These are phyloP conservation scores for Apophysomyces elegans DNA, from an alignment of 371 early-diverging fungal genomes.

Conservation along the genomic window DNA sequence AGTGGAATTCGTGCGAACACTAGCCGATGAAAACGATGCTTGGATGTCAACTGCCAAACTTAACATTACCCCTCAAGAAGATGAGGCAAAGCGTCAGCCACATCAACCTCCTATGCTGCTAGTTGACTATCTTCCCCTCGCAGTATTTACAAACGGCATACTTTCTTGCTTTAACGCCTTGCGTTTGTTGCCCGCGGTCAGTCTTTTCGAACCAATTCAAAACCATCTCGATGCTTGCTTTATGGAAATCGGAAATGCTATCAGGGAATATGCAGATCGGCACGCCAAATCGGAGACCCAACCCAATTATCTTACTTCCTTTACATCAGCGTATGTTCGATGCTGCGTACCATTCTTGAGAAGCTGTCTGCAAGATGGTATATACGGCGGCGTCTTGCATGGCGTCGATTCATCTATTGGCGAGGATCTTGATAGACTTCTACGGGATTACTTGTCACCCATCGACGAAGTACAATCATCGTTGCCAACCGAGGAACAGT, in stretches of 20 bases:
- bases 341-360: constrained; percentile 52
- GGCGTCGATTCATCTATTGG: constrained; percentile 15
- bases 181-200: constrained; percentile 64
- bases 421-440: constrained; percentile 29
- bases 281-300: constrained; percentile 26
- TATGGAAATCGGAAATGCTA: constrained; percentile 39
- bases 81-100: constrained; percentile 17
- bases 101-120: constrained; percentile 60
- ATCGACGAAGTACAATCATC: constrained; percentile 2
- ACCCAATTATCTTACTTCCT: constrained; percentile 31
- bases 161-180: constrained; percentile 70
- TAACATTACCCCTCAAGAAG: constrained; percentile 5
- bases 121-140: constrained; percentile 73
- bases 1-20: constrained; percentile 40
- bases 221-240: constrained; percentile 42
- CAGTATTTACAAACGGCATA: constrained; percentile 71
- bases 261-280: constrained; percentile 51
- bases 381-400: constrained; percentile 38
- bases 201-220: constrained; percentile 25
- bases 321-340: constrained; percentile 43
- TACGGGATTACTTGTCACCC: constrained; percentile 28
- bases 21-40: constrained; percentile 40
- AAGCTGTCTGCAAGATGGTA: constrained; percentile 47
- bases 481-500: not conserved
- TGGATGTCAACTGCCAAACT: constrained; percentile 54